Evolutionary conservation across 1,284 basidiomycete species (phyloP).

Genomic region (Ganoderma lingzhi): DNA sequence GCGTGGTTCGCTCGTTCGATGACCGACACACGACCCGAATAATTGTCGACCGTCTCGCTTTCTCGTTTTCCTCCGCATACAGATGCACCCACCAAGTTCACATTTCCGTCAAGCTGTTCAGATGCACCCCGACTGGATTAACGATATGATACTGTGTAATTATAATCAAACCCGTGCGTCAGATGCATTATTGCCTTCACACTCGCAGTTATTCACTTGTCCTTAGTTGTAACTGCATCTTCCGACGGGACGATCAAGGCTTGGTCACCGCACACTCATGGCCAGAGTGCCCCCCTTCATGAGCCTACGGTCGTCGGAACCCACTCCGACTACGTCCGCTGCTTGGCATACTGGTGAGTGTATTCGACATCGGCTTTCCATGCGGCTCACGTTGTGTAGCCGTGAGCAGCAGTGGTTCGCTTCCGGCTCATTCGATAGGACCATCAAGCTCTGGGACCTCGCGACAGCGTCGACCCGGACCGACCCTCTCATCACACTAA

Average conservation of each 20-base stretch:
- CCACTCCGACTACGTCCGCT: conserved; percentile 93
- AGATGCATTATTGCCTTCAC: not conserved
- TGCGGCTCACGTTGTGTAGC: conserved; percentile 47
- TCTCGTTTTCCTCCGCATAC: not conserved
- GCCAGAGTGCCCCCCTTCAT: conserved; percentile 38
- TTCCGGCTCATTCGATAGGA: conserved; percentile 94
- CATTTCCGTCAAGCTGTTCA: conserved; percentile 87
- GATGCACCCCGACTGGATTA: conserved; percentile 95
- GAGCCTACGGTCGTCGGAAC: conserved; percentile 83
- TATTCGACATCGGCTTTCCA: conserved; percentile 7
- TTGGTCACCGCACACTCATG: conserved; percentile 86
- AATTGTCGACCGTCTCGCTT: not conserved
- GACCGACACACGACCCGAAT: not conserved
- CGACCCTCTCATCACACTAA: conserved; percentile 65
- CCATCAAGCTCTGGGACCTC: conserved; percentile 96
- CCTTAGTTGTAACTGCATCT: conserved; percentile 89
- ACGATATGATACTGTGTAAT: conserved; percentile 94
- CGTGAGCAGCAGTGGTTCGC: conserved; percentile 87
- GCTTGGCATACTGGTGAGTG: conserved; percentile 77
- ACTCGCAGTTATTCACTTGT: not conserved
- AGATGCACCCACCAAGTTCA: conserved; percentile 33
- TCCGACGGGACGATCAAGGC: conserved; percentile 95
- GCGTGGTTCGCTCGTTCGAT: not conserved
- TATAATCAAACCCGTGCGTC: conserved; percentile 85
- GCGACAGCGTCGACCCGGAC: conserved; percentile 41